Base-by-base conservation (phyloP, 352 stramenopile species). In the Phytophthora colocasiae region DNA sequence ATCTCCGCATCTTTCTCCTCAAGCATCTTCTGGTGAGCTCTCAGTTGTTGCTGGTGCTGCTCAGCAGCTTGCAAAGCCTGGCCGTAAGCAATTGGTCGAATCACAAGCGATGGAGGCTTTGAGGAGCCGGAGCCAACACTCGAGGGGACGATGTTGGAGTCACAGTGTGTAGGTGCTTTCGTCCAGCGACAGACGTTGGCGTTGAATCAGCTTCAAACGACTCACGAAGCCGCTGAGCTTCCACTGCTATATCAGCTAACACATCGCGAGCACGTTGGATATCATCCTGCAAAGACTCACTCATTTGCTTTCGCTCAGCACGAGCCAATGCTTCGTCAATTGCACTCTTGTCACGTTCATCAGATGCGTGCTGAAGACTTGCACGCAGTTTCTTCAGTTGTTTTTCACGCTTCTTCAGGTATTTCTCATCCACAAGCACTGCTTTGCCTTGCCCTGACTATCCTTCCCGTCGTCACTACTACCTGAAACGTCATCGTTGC, bases 221-320 rank as follows among this genome's bases (percentile, higher is more conserved):
- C 34, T 77, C 69, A 32, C 12, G 54, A 29, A 50, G 17, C 58
- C 66, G 36, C 61, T 71, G 58, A 57, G 51, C 29, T 63, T 74
- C 40, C 19, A 43, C 19, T 66, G 71, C 34, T 15, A 88, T 73
- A 2, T 78, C 66, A n/a, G 73, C 48, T 29, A 92, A 40, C 15
- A 92, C 76, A 6, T 59, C 44, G 6, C 72, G 73, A 32, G 87
- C 83, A 17, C 45, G 58, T 6, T 75, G 50, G 8, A 92, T 76
- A 46, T 95, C 87, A 12, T 84, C 69, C 10, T 77, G 53, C 14
- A 95, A 52, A 22, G 78, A 66, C n/a, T 90, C 83, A 17, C 59
- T 74, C 87, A 95, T 95, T 52, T 91, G 80, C 57, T 93, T 93
- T 6, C 87, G 81, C 58, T 92, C 81, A 0, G 80, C 75, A 5